Evolutionary conservation across 1,139 yeast species (phyloP).

Genomic region (Eremothecium sinecaudum): DNA sequence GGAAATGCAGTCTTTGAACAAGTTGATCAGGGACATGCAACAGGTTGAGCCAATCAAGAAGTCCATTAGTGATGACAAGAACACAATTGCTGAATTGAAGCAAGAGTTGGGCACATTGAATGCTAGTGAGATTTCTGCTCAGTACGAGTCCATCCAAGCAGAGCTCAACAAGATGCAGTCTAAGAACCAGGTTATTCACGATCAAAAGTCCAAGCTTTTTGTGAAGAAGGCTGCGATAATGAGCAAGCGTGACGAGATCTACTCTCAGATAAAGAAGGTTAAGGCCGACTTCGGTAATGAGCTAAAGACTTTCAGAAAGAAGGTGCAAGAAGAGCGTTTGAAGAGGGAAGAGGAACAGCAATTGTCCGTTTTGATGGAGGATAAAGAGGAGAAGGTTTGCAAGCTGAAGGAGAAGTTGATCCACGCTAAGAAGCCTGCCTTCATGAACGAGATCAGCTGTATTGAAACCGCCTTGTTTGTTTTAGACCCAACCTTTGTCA

Average conservation of each 20-base stretch:
- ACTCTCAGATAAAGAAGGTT: constrained; percentile 52
- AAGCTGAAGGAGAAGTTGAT: constrained; percentile 57
- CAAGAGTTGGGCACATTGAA: constrained; percentile 53
- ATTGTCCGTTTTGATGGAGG: constrained; percentile 46
- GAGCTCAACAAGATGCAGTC: constrained; percentile 54
- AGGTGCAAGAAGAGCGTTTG: constrained; percentile 59
- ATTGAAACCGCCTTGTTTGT: constrained; percentile 62
- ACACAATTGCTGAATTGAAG: constrained; percentile 68
- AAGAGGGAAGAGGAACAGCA: constrained; percentile 64
- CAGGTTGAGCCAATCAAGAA: constrained; percentile 67
- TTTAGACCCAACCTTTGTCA: constrained; percentile 73
- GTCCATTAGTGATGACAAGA: constrained; percentile 71
- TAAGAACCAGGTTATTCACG: constrained; percentile 54
- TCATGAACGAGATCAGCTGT: constrained; percentile 60
- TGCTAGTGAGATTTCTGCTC: constrained; percentile 49
- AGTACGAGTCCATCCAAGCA: constrained; percentile 47
- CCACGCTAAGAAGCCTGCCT: constrained; percentile 78
- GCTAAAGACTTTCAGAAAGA: constrained; percentile 60
- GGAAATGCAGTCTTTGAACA: constrained; percentile 79
- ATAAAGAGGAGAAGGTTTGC: constrained; percentile 51
- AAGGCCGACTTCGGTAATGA: constrained; percentile 62
- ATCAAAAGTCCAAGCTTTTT: constrained; percentile 55
- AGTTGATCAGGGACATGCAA: constrained; percentile 70
- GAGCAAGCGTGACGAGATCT: constrained; percentile 61
- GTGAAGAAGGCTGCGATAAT: constrained; percentile 61